Conservation (phyloP, 1,284 basidiomycete species). For the Puccinia coronata region DNA sequence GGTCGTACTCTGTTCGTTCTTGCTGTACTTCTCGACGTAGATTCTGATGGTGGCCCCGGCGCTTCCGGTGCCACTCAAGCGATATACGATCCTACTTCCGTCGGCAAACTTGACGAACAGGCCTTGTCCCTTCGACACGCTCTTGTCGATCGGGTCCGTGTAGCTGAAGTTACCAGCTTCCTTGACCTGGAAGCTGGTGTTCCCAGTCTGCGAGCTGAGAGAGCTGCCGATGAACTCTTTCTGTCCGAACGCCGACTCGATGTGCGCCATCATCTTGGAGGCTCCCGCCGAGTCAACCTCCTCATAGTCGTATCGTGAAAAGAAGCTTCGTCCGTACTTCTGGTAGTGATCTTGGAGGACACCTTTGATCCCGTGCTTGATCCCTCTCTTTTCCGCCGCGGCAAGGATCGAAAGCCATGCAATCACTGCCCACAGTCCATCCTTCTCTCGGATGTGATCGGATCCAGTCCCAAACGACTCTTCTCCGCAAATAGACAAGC, state of each 20-base stretch:
- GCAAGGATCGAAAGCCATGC: conserved; percentile 98
- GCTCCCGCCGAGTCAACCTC: conserved; percentile 91
- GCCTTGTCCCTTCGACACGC: conserved; percentile 91
- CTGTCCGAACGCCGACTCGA: conserved; percentile 72
- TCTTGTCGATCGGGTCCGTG: conserved; percentile 94
- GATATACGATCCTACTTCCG: conserved; percentile 90
- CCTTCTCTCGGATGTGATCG: conserved; percentile 99
- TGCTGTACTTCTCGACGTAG: conserved; percentile 73
- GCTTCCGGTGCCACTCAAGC: conserved; percentile 90
- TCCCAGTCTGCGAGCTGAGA: conserved; percentile 69
- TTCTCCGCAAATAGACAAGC: conserved; percentile 95
- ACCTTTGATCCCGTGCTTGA: conserved; percentile 80
- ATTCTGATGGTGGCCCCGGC: conserved; percentile 77
- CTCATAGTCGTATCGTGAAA: conserved; percentile 84
- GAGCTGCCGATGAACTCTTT: conserved; percentile 69
- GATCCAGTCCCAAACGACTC: conserved; percentile 99
- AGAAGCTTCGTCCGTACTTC: conserved; percentile 90
- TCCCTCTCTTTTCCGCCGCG: conserved; percentile 78
- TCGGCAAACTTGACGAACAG: conserved; percentile 88
- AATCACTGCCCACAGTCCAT: conserved; percentile 97
- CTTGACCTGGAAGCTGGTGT: conserved; percentile 74
- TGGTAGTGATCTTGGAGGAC: conserved; percentile 82
- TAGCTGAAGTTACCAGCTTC: conserved; percentile 87
- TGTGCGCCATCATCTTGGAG: conserved; percentile 75
- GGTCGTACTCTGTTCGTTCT: conserved; percentile 71